phyloP scores from a whole-genome alignment of 306 rosid species.

The apple (Malus domestica) region DNA sequence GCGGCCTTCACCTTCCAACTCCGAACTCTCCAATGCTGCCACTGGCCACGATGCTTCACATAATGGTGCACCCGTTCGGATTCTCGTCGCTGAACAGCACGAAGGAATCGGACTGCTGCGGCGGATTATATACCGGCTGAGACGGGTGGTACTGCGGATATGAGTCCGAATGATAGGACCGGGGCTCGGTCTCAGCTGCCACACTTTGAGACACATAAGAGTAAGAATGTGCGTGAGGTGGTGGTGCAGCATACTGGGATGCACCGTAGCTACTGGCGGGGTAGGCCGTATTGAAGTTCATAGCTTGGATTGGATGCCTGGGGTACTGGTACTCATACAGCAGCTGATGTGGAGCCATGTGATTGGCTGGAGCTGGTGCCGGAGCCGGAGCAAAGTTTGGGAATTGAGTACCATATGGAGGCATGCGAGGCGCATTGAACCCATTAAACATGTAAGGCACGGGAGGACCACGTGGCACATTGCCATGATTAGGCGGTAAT shows the following conservation, averaged over 20 bases:
- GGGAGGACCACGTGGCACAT: not conserved
- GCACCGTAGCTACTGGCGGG: conserved; percentile 38
- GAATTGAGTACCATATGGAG: not conserved
- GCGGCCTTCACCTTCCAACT: not conserved
- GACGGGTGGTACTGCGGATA: not conserved
- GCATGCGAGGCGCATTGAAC: not conserved
- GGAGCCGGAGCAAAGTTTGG: not conserved
- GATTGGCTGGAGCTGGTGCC: conserved; percentile 18
- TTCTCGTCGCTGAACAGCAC: conserved; percentile 73
- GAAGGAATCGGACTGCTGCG: conserved; percentile 34
- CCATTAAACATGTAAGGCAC: not conserved
- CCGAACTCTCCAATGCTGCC: no score
- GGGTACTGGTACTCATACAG: conserved; percentile 22
- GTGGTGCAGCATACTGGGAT: conserved; percentile 37
- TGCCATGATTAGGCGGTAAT: conserved; percentile 9
- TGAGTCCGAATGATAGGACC: conserved; percentile 20
- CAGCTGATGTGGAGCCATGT: conserved; percentile 33
- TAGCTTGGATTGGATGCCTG: conserved; percentile 18
- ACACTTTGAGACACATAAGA: conserved; percentile 15
- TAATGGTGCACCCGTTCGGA: conserved; percentile 59
- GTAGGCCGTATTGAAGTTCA: conserved; percentile 33
- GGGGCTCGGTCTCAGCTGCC: conserved; percentile 19
- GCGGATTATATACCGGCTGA: not conserved
- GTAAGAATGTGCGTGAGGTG: conserved; percentile 17
- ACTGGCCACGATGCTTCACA: conserved; percentile 19